Base-by-base conservation (phyloP, 2,329 filamentous ascomycete species). In the Pseudogymnoascus sp. region DNA sequence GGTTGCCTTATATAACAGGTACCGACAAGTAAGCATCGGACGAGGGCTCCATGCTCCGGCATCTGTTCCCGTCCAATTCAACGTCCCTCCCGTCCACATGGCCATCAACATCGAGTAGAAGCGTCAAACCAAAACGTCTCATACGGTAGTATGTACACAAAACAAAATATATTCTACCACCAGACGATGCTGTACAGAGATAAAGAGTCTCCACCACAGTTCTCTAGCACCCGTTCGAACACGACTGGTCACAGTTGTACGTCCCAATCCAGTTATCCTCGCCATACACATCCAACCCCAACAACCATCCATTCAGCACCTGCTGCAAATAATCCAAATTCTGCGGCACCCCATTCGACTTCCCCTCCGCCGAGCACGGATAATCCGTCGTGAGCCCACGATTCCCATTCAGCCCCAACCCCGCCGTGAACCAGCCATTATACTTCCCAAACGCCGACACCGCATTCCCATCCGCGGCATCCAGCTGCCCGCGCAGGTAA, bases 251-350 rank as follows among this genome's bases (percentile, higher is more conserved):
- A 12, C 45, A 55, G 45, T 33, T 55, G 7, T 55, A 55, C 26
- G 45, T 55, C n/a, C 45, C 45, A 55, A 55, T 55, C 45, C 45
- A 55, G 45, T 55, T 55, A 33, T 55, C 45, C 29, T 55, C 45
- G 3, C 45, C 45, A 33, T 55, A 55, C 26, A 55, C 60, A 63
- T 76, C 69, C 62, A 72, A 62, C 2, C 74, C 72, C 64, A 72
- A 67, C 63, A 75, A 72, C 73, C 72, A 74, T 6, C 73, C 72
- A 65, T 75, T 75, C 43, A 75, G 63, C 10, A 69, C 69, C 68
- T 74, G 68, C 38, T 75, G 73, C 55, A 75, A 61, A 33, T 74
- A 75, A 66, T 74, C 70, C 59, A 76, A 63, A 61, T 74, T 74
- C 67, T 74, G 72, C 4, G 72, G 74, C 11, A 64, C 60, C 1